Percentiles rank a stretch among this genome's conserved stretches.
phyloP scores from a whole-genome alignment of 352 stramenopile genomes.

The Globisporangium okanoganense region DNA sequence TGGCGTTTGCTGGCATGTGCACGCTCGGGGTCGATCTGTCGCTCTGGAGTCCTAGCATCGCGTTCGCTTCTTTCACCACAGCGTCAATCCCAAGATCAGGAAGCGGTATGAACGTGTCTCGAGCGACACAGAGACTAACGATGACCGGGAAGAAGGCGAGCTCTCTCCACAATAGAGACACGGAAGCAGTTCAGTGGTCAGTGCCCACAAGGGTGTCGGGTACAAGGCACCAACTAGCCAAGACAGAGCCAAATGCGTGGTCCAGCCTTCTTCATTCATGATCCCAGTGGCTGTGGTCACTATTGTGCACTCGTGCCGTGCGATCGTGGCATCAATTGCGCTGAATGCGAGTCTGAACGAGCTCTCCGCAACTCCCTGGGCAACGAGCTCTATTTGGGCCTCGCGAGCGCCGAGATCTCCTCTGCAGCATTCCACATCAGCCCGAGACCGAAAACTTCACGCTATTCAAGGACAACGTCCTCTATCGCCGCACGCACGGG shows the following conservation, averaged over 20 bases:
- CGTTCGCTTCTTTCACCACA: constrained; percentile 3
- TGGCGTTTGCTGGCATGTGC: constrained; percentile 20
- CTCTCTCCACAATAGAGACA: background rate
- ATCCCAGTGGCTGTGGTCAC: too few relatives aligned
- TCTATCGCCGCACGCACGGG: too few relatives aligned
- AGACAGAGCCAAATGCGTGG: constrained; percentile 4
- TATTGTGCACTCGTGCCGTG: constrained; percentile 15
- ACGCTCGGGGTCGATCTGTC: constrained; percentile 23
- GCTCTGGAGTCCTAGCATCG: constrained; percentile 22
- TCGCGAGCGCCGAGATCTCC: constrained; percentile 27
- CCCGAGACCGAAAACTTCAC: too few relatives aligned
- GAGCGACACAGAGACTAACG: background rate
- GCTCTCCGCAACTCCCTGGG: constrained; percentile 19
- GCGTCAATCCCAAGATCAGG: background rate
- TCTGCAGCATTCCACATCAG: constrained; percentile 22
- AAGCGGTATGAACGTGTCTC: background rate
- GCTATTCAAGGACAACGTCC: too few relatives aligned
- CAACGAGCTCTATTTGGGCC: constrained; percentile 18
- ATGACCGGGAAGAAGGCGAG: background rate
- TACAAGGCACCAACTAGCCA: background rate
- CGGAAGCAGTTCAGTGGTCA: background rate
- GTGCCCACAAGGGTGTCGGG: background rate
- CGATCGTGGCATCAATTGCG: constrained; percentile 27
- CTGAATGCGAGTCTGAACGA: constrained; percentile 45
- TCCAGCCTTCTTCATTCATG: too few relatives aligned